Percentiles rank a stretch among this genome's conserved stretches.
Conservation (phyloP, 306 rosid species). For the Casuarina cunninghamiana region DNA sequence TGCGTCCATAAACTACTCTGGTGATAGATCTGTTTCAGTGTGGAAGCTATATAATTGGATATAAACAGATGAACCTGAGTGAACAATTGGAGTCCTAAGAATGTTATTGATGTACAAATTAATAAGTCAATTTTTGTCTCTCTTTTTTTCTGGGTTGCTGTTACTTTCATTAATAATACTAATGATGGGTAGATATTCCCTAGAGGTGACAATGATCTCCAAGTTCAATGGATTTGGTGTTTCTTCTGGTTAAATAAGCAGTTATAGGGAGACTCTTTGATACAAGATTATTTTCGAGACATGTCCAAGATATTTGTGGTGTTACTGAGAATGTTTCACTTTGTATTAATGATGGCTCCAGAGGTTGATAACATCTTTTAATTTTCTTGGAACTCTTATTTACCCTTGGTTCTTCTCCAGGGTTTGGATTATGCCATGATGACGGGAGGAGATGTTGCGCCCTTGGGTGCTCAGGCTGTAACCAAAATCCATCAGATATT, state of each 20-base stretch:
- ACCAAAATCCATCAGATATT: slow-evolving; percentile 97
- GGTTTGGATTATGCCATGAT: slow-evolving; percentile 99
- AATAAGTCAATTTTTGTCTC: background rate
- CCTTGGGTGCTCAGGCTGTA: slow-evolving; percentile 93
- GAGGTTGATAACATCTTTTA: background rate
- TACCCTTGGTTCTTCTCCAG: slow-evolving; percentile 39
- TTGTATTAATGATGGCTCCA: background rate
- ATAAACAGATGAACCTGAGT: background rate
- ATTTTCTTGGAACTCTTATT: background rate
- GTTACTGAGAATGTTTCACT: background rate
- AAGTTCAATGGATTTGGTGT: background rate
- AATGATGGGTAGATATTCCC: background rate
- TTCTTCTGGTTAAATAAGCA: background rate
- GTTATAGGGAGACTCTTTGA: background rate
- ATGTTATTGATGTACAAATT: background rate
- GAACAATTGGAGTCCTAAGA: background rate
- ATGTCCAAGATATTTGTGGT: background rate
- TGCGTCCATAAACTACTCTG: background rate
- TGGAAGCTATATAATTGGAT: background rate
- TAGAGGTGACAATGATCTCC: background rate
- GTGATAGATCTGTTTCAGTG: background rate
- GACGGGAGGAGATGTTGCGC: slow-evolving; percentile 99
- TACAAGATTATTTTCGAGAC: background rate
- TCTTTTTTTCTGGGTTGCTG: background rate
- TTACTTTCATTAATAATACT: too few relatives aligned